These are phyloP conservation scores for Sarcocystis neurona DNA, from an alignment of 169 alveolate species.

Conservation along the genomic window DNA sequence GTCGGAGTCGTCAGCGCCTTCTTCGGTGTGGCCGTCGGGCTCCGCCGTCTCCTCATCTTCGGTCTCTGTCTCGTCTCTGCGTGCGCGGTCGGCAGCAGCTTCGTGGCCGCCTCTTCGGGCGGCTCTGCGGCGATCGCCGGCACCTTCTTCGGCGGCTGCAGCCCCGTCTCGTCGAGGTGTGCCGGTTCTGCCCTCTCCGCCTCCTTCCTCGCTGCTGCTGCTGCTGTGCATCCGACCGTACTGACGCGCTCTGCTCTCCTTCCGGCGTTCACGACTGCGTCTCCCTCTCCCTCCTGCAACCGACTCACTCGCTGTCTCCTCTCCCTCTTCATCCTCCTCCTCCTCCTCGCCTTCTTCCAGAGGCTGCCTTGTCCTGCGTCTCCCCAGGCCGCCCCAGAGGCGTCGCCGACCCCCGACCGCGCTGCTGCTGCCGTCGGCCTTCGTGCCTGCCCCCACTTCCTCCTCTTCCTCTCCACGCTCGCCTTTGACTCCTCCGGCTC, in stretches of 20 bases:
- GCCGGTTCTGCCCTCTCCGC: not conserved
- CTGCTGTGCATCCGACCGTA: too few species aligned
- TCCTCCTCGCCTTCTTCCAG: not conserved
- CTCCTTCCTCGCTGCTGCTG: not conserved
- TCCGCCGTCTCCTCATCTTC: not conserved
- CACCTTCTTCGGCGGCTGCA: too few species aligned
- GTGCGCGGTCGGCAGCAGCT: not conserved
- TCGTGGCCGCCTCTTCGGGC: not conserved
- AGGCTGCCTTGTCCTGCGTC: too few species aligned
- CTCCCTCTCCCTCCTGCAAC: not conserved
- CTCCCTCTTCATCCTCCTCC: not conserved
- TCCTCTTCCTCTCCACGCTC: not conserved
- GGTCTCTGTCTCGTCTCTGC: not conserved
- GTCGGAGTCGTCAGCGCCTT: too few species aligned
- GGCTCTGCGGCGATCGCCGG: not conserved
- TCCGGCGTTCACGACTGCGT: too few species aligned
- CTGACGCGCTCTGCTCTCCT: too few species aligned
- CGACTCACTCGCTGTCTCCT: not conserved
- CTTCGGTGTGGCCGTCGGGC: too few species aligned
- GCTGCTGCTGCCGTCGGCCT: slow-evolving; percentile 9
- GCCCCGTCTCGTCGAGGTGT: too few species aligned
- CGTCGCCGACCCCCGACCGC: too few species aligned
- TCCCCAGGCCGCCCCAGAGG: too few species aligned
- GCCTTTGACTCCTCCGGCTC: not conserved
- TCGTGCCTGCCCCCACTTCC: not conserved